Evolutionary conservation across 192 early-diverging fungal genomes (phyloP).

Genomic region (Entrophospora sp.): DNA sequence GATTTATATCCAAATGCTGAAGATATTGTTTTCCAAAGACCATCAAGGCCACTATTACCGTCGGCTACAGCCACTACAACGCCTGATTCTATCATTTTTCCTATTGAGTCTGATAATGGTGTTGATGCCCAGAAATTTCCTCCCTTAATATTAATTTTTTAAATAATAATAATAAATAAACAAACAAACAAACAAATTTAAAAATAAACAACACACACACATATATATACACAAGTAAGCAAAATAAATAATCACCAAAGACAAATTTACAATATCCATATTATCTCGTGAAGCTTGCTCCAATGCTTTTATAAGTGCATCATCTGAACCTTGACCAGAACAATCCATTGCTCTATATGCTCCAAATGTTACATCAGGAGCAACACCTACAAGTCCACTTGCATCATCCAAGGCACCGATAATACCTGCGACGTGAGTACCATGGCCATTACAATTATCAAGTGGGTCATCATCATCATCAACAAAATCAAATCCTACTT

Average conservation of each 20-base stretch:
- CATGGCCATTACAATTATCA: constrained; percentile 54
- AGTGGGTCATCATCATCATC: constrained; percentile 50
- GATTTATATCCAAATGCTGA: constrained; percentile 47
- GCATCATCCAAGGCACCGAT: constrained; percentile 55
- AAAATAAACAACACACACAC: too few relatives aligned
- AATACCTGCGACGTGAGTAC: constrained; percentile 64
- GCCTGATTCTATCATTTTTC: constrained; percentile 36
- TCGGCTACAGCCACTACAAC: constrained; percentile 48
- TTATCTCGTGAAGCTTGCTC: constrained; percentile 57
- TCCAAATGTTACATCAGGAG: constrained; percentile 67
- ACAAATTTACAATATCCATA: constrained; percentile 79
- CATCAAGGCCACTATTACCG: constrained; percentile 59
- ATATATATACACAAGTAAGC: too few relatives aligned
- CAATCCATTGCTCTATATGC: constrained; percentile 82
- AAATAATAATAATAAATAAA: too few relatives aligned
- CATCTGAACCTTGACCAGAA: constrained; percentile 52
- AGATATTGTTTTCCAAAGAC: constrained; percentile 48
- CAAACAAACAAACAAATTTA: too few relatives aligned
- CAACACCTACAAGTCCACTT: constrained; percentile 62
- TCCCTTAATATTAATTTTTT: too few relatives aligned
- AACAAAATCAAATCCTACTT: constrained; percentile 50
- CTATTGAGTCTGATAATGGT: constrained; percentile 48
- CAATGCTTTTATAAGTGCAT: constrained; percentile 72
- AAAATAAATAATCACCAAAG: too few relatives aligned
- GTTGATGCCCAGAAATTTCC: constrained; percentile 52